These are phyloP conservation scores for Solanum dulcamara DNA, from an alignment of 257 asterid genomes.

Conservation along the genomic window DNA sequence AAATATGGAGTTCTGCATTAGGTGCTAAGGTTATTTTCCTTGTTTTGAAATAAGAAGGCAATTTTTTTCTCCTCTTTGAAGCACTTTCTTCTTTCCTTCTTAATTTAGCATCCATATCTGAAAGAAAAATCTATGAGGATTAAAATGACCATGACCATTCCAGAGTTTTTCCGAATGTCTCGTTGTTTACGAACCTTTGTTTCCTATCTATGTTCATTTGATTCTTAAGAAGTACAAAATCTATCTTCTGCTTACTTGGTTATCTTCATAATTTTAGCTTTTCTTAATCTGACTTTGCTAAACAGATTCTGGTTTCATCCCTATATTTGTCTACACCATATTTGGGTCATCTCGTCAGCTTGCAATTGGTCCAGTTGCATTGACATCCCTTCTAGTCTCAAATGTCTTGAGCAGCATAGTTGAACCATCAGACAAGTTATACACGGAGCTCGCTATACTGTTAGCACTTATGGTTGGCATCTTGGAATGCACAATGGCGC, in stretches of 20 bases:
- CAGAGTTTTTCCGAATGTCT: background rate
- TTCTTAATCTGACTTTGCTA: slow-evolving; percentile 8
- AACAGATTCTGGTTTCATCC: slow-evolving; percentile 95
- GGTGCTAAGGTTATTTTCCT: background rate
- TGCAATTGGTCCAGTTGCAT: slow-evolving; percentile 98
- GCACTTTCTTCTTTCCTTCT: background rate
- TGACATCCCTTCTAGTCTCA: slow-evolving; percentile 91
- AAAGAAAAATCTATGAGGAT: background rate
- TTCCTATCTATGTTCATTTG: background rate
- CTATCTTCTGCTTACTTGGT: background rate
- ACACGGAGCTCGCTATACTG: slow-evolving; percentile 89
- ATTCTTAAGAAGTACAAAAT: background rate
- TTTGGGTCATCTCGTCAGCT: slow-evolving; percentile 99
- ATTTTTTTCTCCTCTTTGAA: background rate
- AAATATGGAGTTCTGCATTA: background rate
- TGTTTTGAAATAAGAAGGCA: background rate
- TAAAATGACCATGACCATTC: background rate
- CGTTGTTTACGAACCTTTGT: background rate
- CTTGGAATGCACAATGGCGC: slow-evolving; percentile 84
- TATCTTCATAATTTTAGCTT: background rate
- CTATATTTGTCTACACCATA: slow-evolving; percentile 81
- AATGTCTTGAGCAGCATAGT: slow-evolving; percentile 78
- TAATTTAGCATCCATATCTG: background rate
- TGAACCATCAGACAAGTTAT: slow-evolving; percentile 71
- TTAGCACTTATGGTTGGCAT: slow-evolving; percentile 97